Conservation (phyloP, 345 rosid species). For the Melaleuca quinquenervia region DNA sequence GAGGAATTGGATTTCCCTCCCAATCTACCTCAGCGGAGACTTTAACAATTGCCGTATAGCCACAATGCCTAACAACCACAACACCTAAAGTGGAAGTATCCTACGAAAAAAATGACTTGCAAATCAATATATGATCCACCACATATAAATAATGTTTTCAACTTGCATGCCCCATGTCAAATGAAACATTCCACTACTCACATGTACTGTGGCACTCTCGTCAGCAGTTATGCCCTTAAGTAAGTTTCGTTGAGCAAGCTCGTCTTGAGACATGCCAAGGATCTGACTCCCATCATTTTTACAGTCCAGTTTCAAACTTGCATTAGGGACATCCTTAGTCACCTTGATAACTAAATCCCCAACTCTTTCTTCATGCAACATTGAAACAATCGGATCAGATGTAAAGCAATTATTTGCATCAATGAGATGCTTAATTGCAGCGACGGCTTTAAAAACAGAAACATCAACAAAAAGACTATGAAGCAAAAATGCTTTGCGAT, state of each 20-base stretch:
- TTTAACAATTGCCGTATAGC: constrained; percentile 69
- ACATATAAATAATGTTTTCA: neutral
- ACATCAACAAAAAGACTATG: constrained; percentile 82
- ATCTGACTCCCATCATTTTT: constrained; percentile 62
- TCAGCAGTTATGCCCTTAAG: constrained; percentile 95
- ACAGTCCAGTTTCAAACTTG: constrained; percentile 49
- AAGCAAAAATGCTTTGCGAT: constrained; percentile 79
- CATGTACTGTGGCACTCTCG: constrained; percentile 92
- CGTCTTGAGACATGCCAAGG: constrained; percentile 49
- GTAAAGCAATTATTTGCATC: constrained; percentile 22
- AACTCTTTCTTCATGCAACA: constrained; percentile 41
- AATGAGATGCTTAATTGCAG: constrained; percentile 31
- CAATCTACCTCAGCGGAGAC: constrained; percentile 45
- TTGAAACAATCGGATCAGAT: constrained; percentile 19
- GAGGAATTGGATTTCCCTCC: constrained; percentile 35
- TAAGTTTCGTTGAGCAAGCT: constrained; percentile 63
- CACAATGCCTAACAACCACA: constrained; percentile 84
- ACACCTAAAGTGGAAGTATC: constrained; percentile 85
- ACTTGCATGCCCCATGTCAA: neutral
- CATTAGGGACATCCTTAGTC: constrained; percentile 61
- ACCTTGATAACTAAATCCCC: constrained; percentile 71
- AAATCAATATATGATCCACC: neutral
- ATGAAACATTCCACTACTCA: constrained; percentile 16
- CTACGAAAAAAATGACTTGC: constrained; percentile 27
- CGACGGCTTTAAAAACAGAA: constrained; percentile 73